Base-by-base conservation (phyloP, 2,329 filamentous ascomycete genomes). In the Aspergillus jensenii region DNA sequence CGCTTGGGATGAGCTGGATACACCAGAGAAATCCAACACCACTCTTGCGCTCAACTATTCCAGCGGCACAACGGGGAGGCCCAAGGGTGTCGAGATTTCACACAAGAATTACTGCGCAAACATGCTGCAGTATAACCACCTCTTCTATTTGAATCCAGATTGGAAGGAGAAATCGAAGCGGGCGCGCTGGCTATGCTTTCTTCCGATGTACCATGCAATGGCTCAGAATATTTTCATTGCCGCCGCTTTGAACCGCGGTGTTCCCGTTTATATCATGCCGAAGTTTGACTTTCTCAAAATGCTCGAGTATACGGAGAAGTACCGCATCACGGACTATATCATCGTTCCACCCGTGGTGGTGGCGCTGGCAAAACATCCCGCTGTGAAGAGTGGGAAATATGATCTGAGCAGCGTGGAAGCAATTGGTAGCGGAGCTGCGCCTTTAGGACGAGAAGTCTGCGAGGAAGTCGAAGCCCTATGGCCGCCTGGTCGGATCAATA, bases 81-180 rank as follows among this genome's bases (percentile, higher is more conserved):
- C 91, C 9, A 96, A 96, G 71, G 91, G 91, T 11, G 91, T 95
- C 14, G 86, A 90, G 74, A 89, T 95, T 62, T 86, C 87, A n/a
- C 91, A 96, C 73, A 78, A 80, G 59, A 89, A 91, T 64, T 90
- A 91, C 67, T 83, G 92, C 44, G 82, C 90, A 61, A 93, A 93
- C 69, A 83, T 85, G 63, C 66, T 78, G 14, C 86, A 89, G 59
- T 83, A 85, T 15, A 78, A 82, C n/a, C 76, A 79, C 62, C 72
- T 85, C 21, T 65, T 70, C 3, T 64, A 74, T 11, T 70, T 81
- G 23, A 71, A 81, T n/a, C 77, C 80, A 0, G 79, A 85, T 2
- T 82, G 81, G 63, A 74, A 79, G 48, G 71, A 73, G 41, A 77
- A 77, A 58, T 73, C 67, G 61, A 74, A 60, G 59, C 77, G 66